Evolutionary conservation across 805 yeast species (phyloP), one percentile per base, ranked within the genome.

Genomic region (Hanseniaspora vineae): DNA sequence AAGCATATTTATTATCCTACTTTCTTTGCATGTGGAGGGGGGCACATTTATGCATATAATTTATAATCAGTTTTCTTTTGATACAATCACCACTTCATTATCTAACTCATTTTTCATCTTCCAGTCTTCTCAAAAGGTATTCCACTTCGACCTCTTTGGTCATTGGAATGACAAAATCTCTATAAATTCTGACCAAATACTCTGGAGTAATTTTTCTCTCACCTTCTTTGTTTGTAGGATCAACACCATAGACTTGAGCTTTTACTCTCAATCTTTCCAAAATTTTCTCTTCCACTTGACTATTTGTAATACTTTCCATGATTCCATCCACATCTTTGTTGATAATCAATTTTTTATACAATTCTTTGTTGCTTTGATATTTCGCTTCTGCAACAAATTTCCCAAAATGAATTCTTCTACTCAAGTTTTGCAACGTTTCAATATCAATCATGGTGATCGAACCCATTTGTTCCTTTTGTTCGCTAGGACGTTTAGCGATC

Each of bases 371-470:
- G 29, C 71, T 67, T 56, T 73, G 80, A 64, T 78, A 92, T 66
- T 92, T 92, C 42, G 96, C 84, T 63, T 92, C 98, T 5, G 98
- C 98, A 10, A 92, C 98, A 70, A 90, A 92, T 66, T 84, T 85
- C 45, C 98, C 98, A 66, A 90, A 92, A 66, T 92, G 98, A 55
- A 92, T 86, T 61, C 98, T 75, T 58, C 98, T 73, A 9, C 95
- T 84, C 42, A 92, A 67, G 5, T 95, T 81, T 64, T 92, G 96
- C 54, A 92, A 71, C 54, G 84, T 78, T 54, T 84, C 95, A 49
- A 90, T 84, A 61, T 92, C 98, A 52, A 86, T 72, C 39, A 78
- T 69, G 3, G 95, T 81, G 39, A 92, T 85, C 29, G 95, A 82
- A 1, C 98, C 98, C 48, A 79, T 70, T 64, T 89, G 92, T 60